Evolutionary conservation across 257 asterid species (phyloP).

Genomic region (Eustoma russellianum): DNA sequence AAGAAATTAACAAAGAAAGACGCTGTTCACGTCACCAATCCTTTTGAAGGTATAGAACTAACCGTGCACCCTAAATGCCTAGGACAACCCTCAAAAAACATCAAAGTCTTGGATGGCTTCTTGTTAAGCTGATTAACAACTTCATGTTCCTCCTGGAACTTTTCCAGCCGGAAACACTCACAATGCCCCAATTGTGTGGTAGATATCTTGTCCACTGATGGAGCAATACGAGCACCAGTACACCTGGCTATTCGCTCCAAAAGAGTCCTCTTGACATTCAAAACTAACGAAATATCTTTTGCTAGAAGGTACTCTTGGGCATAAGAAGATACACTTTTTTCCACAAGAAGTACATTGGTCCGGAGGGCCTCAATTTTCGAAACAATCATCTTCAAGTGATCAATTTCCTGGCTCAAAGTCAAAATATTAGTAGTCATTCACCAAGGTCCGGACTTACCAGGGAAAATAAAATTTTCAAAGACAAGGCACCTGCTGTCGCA

Average conservation of each 20-base stretch:
- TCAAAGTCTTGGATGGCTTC: slow-evolving; percentile 76
- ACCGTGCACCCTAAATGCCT: slow-evolving; percentile 99
- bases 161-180: slow-evolving; percentile 79
- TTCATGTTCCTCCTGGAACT: slow-evolving; percentile 66
- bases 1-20: too few species aligned
- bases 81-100: slow-evolving; percentile 95
- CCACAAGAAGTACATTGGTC: slow-evolving; percentile 91
- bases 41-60: neutral
- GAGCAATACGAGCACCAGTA: slow-evolving; percentile 74
- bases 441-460: slow-evolving; percentile 11
- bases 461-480: slow-evolving; percentile 3
- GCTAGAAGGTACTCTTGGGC: slow-evolving; percentile 80
- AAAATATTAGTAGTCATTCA: slow-evolving; percentile 9
- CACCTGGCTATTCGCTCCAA: slow-evolving; percentile 87
- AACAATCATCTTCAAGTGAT: slow-evolving; percentile 66
- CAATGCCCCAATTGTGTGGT: slow-evolving; percentile 73
- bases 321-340: slow-evolving; percentile 81
- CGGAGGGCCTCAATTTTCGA: slow-evolving; percentile 80
- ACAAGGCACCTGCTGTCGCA: slow-evolving; percentile 65
- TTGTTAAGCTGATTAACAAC: slow-evolving; percentile 54
- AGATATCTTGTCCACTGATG: slow-evolving; percentile 67
- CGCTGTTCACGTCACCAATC: too few species aligned
- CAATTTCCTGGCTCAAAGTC: slow-evolving; percentile 58
- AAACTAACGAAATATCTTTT: slow-evolving; percentile 85
- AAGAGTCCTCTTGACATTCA: slow-evolving; percentile 67